A percentile compares a stretch with the other conserved stretches of the same genome.
Conservation (phyloP, 2,329 filamentous ascomycete genomes). For the Exophiala xenobiotica region DNA sequence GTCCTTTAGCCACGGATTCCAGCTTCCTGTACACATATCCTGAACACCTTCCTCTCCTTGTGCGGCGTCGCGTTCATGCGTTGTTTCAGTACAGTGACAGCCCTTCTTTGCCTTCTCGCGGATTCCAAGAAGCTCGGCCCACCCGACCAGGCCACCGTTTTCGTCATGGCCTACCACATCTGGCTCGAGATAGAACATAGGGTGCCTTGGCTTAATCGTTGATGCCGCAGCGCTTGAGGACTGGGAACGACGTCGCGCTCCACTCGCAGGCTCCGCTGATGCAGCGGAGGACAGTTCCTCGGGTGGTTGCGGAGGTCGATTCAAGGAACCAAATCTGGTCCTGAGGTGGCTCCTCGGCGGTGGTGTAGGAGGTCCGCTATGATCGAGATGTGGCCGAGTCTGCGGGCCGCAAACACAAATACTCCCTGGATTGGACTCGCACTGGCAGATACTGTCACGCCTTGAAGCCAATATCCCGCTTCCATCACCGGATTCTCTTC, state of each 20-base stretch:
- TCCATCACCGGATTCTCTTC: background rate
- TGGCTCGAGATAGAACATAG: constrained; percentile 42
- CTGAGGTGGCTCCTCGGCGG: background rate
- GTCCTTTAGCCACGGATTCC: background rate
- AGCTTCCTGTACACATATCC: constrained; percentile 12
- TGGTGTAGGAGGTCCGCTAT: background rate
- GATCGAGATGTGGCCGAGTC: background rate
- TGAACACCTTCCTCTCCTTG: background rate
- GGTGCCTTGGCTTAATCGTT: constrained; percentile 1
- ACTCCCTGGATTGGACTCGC: constrained; percentile 1
- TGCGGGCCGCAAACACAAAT: background rate
- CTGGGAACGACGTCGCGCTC: background rate
- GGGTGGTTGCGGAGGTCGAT: background rate
- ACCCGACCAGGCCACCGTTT: constrained; percentile 46
- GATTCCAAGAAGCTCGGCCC: constrained; percentile 45
- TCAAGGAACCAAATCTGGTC: background rate
- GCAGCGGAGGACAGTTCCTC: background rate
- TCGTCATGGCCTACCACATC: constrained; percentile 44
- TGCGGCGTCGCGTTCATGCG: too few relatives aligned
- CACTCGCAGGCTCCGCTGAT: background rate
- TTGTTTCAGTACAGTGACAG: background rate
- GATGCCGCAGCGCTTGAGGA: too few relatives aligned
- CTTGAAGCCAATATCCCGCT: background rate
- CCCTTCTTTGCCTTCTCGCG: constrained; percentile 35
- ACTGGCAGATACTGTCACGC: constrained; percentile 4